Base-by-base conservation (phyloP, 257 asterid species). In the Marsdenia floribunda region DNA sequence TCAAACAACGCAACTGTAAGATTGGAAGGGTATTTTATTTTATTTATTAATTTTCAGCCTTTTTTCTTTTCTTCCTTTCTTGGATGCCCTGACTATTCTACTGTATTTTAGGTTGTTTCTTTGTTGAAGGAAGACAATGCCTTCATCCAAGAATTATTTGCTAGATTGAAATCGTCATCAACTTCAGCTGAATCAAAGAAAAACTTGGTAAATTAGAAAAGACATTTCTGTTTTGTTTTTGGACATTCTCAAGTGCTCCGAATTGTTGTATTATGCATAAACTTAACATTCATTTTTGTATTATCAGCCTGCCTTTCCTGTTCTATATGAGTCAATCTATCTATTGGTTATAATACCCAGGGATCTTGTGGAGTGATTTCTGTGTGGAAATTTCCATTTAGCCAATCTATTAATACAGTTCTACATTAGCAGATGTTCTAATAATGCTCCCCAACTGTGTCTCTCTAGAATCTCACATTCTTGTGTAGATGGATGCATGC, bases 1-100 rank as follows among this genome's bases (percentile, higher is more conserved):
- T 81, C 96, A 71, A 95, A 95, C 81, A 90, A 92, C 82, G 91
- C 98, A 55, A 66, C 84, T 67, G 99, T 95, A 87, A 88, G 99
- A 77, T 77, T 78, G 19, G 38, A 29, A 52, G 77, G 49, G 13
- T 6, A 44, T 44, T 44, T 44, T 44, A 40, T 40, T 40, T 40
- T 40, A 44, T 44, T 44, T 44, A 44, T 44, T 44, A 44, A 44
- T 44, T 44, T 11, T 44, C 49, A 44, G 13, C 12, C 49, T 44
- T 44, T 44, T 44, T 44, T 0, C 2, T 44, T 44, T 44, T 18
- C 24, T 18, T 49, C 14, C 53, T 49, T 49, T 4, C n/a, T 21
- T 53, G 6, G 29, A 2, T 55, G 26, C 29, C 73, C 84, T 79
- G 79, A 71, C 76, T 70, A 22, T 65, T 69, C 75, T 71, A 50